These are phyloP conservation scores for Spathaspora hagerdaliae DNA, from an alignment of 805 yeast species.

Conservation along the genomic window DNA sequence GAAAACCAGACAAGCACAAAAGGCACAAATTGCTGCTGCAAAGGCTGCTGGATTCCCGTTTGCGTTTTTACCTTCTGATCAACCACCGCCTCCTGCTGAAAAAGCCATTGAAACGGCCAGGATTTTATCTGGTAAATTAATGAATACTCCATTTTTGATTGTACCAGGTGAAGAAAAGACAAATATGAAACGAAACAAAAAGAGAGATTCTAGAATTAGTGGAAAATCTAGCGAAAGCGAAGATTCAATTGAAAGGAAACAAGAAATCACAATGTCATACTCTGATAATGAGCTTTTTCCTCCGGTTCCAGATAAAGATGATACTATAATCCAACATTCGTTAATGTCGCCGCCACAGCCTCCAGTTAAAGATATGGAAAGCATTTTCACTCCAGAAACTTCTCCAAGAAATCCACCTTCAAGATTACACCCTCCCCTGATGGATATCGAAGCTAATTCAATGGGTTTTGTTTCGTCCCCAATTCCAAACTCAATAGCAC, in stretches of 20 bases:
- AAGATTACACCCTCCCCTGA: background rate
- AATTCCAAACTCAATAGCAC: background rate
- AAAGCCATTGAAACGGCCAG: background rate
- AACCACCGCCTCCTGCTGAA: slow-evolving; percentile 6
- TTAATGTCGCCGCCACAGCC: no score
- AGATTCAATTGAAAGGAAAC: no score
- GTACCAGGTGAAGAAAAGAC: background rate
- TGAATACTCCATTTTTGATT: slow-evolving; percentile 2
- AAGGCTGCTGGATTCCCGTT: slow-evolving; percentile 11
- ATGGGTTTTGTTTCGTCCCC: background rate
- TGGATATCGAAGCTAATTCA: background rate
- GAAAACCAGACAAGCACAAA: slow-evolving; percentile 5
- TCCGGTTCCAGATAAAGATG: no score
- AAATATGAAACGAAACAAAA: background rate
- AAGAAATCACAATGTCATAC: no score
- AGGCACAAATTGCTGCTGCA: slow-evolving; percentile 10
- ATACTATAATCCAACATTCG: no score
- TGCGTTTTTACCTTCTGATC: slow-evolving; percentile 5
- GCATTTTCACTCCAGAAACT: no score
- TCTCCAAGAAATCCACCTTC: background rate
- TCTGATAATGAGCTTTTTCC: no score
- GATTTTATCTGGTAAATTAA: background rate
- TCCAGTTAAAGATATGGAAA: no score
- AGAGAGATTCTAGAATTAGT: background rate
- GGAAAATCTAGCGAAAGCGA: no score